Base-by-base conservation (phyloP, 208 protist species). In the Trypanosoma boissoni region DNA sequence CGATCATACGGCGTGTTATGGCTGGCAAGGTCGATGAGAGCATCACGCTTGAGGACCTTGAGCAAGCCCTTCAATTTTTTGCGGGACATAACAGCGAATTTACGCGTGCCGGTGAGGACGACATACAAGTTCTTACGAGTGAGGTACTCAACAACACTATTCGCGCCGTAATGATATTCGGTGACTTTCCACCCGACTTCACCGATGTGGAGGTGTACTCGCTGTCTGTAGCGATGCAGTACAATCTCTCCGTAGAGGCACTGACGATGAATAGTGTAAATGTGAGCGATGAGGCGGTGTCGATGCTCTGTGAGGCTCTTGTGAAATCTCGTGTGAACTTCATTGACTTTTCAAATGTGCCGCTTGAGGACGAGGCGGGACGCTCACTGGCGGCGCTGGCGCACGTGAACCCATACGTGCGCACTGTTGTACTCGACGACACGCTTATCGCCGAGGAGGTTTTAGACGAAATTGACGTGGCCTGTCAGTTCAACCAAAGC, bases 401-500 rank as follows among this genome's bases (percentile, higher is more conserved):
- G 10, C 80, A 91, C 55, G 58, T 89, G 18, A 92, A 91, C 58
- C 84, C 88, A 23, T 90, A 86, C 48, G 68, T 95, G 42, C 78
- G 88, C 50, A 95, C 88, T 2, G 76, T 95, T 31, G 74, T 95
- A 16, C 74, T 95, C 20, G 83, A 87, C 43, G 88, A 90, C 48
- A 95, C 88, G 2, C 74, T 95, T 21, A 91, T 95, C 57, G 70
- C 85, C 0, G 88, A 89, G 29, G 81, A 90, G 41, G 73, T 95
- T 18, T 62, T 91, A 14, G 88, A 95, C 52, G 88, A 95, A 61
- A 95, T 95, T 56, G 88, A 95, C 59, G 76, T 92, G 27, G 85
- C 83, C 20, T 95, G 88, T 43, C 84, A 92, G 65, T 92, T 88
- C 39, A 95, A 95, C 56, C 83, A 95, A 57, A 95, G 83, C 65